Evolutionary conservation across 129 eudicot genomes (phyloP), one percentile per base, ranked within the genome.

Genomic region (Scalesia atractyloides): DNA sequence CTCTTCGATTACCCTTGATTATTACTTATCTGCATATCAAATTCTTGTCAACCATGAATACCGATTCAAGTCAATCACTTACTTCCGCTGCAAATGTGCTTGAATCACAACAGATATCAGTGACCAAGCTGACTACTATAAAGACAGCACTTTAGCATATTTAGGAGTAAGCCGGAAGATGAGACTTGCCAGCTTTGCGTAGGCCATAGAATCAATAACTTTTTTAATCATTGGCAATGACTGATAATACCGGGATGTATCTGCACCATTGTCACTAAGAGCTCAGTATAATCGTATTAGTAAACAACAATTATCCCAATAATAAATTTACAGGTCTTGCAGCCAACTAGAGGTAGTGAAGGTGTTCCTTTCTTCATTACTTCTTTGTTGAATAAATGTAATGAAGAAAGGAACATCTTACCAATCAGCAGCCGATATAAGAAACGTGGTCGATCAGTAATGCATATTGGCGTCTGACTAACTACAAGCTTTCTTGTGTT

Each of bases 131-230:
- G n/a, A n/a, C n/a, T n/a, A n/a, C n/a, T n/a, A n/a, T n/a, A n/a
- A n/a, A n/a, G n/a, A n/a, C n/a, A n/a, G n/a, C n/a, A n/a, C n/a
- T n/a, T 24, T 64, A 39, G 69, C 69, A 58, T 43, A 9, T 26
- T 50, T 48, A 16, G 24, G 26, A 51, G 33, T 68, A 63, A 56
- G 70, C 34, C 33, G 13, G 3, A 56, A 34, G 69, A 16, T 44
- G 20, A 37, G 62, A 63, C 93, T 34, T 79, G 90, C 99, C 88
- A 94, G 88, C 83, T 94, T 94, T 69, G 97, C 96, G 73, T 94
- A 94, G 62, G 96, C 73, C 99, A 94, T 94, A 16, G 99, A 94
- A 73, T 94, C 97, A 68, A 94, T 90, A 71, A 94, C 99, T 68
- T 88, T 94, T 82, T 90, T 90, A 24, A 94, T 90, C 79, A 86